Evolutionary conservation across 208 protist species (phyloP).

Genomic region (Leishmania turanica): DNA sequence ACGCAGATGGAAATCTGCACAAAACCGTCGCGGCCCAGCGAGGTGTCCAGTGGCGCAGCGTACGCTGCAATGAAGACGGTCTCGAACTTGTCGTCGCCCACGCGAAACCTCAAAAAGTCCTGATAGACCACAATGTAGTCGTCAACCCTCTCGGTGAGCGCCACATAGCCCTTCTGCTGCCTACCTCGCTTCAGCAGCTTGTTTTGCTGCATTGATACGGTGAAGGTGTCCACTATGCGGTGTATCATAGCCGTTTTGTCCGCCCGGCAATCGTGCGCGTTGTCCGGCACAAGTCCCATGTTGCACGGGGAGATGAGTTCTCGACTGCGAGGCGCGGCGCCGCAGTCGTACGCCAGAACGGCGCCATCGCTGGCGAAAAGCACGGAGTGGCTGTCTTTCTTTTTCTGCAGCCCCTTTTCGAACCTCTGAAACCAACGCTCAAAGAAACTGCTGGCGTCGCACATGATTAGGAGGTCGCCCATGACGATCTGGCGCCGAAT

Average conservation of each 20-base stretch:
- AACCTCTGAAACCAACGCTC: constrained; percentile 47
- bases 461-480: constrained; percentile 21
- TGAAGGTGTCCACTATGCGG: constrained; percentile 34
- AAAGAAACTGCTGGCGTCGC: constrained; percentile 34
- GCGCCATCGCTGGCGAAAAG: constrained; percentile 36
- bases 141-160: constrained; percentile 19
- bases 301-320: neutral
- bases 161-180: constrained; percentile 4
- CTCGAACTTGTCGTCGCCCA: constrained; percentile 5
- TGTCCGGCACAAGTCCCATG: neutral
- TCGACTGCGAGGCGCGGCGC: neutral
- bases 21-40: constrained; percentile 33
- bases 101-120: constrained; percentile 46
- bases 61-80: constrained; percentile 58
- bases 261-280: neutral
- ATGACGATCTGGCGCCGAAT: constrained; percentile 22
- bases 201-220: neutral
- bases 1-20: constrained; percentile 60
- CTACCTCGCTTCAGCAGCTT: constrained; percentile 2
- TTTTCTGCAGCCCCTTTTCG: constrained; percentile 40
- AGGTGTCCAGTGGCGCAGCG: constrained; percentile 38
- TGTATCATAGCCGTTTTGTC: constrained; percentile 19
- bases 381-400: constrained; percentile 42
- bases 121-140: constrained; percentile 43
- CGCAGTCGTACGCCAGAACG: constrained; percentile 40